Evolutionary conservation across 2,329 filamentous ascomycete genomes (phyloP).

Genomic region (Botrytis deweyae): DNA sequence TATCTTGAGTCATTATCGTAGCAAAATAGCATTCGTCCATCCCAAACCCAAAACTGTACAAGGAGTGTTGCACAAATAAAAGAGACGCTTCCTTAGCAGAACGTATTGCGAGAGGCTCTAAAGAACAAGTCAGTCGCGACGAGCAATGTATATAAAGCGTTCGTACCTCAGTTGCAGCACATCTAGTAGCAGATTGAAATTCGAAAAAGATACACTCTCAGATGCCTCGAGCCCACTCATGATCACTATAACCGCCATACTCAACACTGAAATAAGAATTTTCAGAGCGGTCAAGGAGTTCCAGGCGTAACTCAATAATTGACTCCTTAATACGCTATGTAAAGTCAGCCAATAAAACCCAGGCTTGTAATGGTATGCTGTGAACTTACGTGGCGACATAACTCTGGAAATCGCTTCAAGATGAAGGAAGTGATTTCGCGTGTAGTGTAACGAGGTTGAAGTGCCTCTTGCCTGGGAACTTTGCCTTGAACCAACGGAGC

Average conservation of each 20-base stretch:
- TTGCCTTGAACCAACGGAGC: conserved; percentile 19
- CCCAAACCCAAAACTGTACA: conserved; percentile 1
- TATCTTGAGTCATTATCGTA: conserved; percentile 8
- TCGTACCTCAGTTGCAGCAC: conserved; percentile 8
- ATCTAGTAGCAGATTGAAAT: neutral
- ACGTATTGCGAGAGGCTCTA: neutral
- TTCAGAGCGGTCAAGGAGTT: conserved; percentile 17
- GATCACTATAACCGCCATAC: conserved; percentile 19
- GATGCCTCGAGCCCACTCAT: conserved; percentile 21
- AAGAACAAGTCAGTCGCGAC: neutral
- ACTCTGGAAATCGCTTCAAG: conserved; percentile 11
- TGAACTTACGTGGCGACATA: conserved; percentile 9
- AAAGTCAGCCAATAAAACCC: neutral
- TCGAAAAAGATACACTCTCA: neutral
- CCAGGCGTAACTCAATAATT: conserved; percentile 10
- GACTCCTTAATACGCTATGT: conserved; percentile 15
- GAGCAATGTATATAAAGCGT: neutral
- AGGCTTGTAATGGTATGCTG: neutral
- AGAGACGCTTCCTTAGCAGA: neutral
- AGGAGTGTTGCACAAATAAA: neutral
- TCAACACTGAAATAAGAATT: conserved; percentile 20
- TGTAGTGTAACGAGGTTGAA: conserved; percentile 7
- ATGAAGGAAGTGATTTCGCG: conserved; percentile 7
- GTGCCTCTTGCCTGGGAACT: conserved; percentile 15
- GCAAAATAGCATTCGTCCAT: conserved; percentile 1